Evolutionary conservation across 495 filamentous ascomycete genomes (phyloP).

Genomic region (Penicillium macrosclerotiorum): DNA sequence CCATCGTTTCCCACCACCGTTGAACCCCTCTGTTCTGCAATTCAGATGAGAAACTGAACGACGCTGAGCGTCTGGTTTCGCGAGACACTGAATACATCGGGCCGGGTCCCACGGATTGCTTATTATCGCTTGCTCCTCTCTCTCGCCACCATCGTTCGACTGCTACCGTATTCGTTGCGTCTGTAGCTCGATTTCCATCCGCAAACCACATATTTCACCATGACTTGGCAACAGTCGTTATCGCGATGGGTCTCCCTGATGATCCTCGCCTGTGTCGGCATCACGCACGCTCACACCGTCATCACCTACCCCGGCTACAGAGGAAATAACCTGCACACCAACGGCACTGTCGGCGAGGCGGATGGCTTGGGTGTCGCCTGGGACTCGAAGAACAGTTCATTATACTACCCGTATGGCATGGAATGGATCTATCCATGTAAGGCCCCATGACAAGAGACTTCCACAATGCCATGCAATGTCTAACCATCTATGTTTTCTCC

Average conservation of each 20-base stretch:
- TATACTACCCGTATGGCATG: slow-evolving; percentile 82
- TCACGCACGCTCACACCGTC: slow-evolving; percentile 76
- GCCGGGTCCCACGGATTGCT: no score
- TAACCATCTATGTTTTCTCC: slow-evolving; percentile 1
- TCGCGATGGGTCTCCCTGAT: slow-evolving; percentile 49
- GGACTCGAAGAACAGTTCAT: slow-evolving; percentile 36
- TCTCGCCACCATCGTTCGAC: not conserved
- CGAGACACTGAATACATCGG: slow-evolving; percentile 1
- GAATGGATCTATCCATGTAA: slow-evolving; percentile 98
- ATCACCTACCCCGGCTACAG: slow-evolving; percentile 93
- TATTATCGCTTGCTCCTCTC: slow-evolving; percentile 5
- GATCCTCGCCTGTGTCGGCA: slow-evolving; percentile 46
- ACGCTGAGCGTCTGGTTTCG: slow-evolving; percentile 5
- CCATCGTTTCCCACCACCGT: not conserved
- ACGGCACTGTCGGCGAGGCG: slow-evolving; percentile 51
- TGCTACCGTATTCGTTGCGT: not conserved
- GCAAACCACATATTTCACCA: slow-evolving; percentile 17
- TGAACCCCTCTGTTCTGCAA: not conserved
- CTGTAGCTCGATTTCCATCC: slow-evolving; percentile 6
- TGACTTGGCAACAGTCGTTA: slow-evolving; percentile 37
- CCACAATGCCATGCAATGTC: not conserved
- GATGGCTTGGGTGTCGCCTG: slow-evolving; percentile 47
- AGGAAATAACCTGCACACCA: slow-evolving; percentile 87
- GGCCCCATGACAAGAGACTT: slow-evolving; percentile 18
- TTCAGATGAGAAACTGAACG: slow-evolving; percentile 1